Evolutionary conservation across 768 basidiomycete species (phyloP).

Genomic region (Trichaptum fuscoviolaceum): DNA sequence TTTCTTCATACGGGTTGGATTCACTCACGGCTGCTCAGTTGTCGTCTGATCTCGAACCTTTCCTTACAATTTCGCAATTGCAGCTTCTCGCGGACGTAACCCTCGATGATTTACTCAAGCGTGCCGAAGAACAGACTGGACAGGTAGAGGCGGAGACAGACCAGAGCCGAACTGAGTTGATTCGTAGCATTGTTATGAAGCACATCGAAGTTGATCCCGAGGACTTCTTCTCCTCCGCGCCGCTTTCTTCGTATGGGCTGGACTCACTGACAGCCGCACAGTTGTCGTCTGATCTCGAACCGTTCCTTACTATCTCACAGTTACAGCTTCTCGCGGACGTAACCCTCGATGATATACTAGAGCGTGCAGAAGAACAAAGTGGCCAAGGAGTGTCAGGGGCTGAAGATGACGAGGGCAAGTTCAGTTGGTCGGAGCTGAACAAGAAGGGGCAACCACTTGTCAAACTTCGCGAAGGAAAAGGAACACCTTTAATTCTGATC

Average conservation of each 20-base stretch:
- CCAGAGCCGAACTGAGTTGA: no score
- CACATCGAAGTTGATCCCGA: neutral
- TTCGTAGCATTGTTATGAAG: neutral
- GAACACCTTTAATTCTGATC: neutral
- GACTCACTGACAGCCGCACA: neutral
- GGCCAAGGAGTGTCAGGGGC: neutral
- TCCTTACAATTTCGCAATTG: slow-evolving; percentile 28
- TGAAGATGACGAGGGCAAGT: neutral
- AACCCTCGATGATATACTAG: neutral
- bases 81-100: slow-evolving; percentile 31
- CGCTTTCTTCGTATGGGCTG: neutral
- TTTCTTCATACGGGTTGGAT: slow-evolving; percentile 20
- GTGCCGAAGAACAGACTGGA: neutral
- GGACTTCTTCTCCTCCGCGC: neutral
- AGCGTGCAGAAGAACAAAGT: neutral
- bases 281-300: neutral
- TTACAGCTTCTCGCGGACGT: neutral
- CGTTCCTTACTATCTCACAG: neutral
- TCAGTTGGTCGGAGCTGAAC: neutral
- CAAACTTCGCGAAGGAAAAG: neutral
- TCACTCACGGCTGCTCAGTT: slow-evolving; percentile 36
- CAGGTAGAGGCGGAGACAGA: no score
- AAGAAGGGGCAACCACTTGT: neutral
- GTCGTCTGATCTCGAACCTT: slow-evolving; percentile 27
- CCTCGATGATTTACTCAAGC: slow-evolving; percentile 21